Percentiles rank a stretch among this genome's conserved stretches.
phyloP scores from a whole-genome alignment of 257 asterid genomes.

The Eustoma russellianum region DNA sequence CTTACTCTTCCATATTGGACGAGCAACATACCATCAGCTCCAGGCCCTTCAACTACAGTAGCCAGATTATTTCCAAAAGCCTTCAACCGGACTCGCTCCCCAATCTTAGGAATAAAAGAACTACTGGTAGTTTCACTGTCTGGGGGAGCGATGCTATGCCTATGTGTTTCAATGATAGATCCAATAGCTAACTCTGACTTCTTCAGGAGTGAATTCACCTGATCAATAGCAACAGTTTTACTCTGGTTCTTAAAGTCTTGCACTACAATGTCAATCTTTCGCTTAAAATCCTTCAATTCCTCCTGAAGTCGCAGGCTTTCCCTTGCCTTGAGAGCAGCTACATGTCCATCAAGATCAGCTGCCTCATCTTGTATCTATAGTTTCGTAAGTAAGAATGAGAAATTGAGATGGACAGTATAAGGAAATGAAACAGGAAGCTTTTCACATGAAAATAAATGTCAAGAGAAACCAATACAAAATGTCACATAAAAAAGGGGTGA shows the following conservation, averaged over 20 bases:
- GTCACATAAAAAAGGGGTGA: too few species aligned
- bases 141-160: conserved; percentile 28
- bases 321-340: conserved; percentile 66
- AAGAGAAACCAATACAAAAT: too few species aligned
- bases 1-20: conserved; percentile 80
- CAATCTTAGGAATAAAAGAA: conserved; percentile 44
- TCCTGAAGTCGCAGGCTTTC: conserved; percentile 49
- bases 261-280: conserved; percentile 47
- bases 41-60: conserved; percentile 72
- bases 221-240: conserved; percentile 22
- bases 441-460: too few species aligned
- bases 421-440: too few species aligned
- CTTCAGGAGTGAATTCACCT: conserved; percentile 49
- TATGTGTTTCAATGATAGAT: conserved; percentile 52
- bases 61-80: conserved; percentile 70
- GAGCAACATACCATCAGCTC: conserved; percentile 63
- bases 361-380: conserved; percentile 57
- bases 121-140: conserved; percentile 21
- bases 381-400: conserved; percentile 11
- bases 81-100: conserved; percentile 58
- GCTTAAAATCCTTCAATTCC: conserved; percentile 44
- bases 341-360: conserved; percentile 63
- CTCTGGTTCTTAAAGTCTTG: conserved; percentile 62
- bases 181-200: conserved; percentile 59
- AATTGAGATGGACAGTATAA: not conserved